Conservation (phyloP, 2,329 filamentous ascomycete genomes). For the Phaeophleospora eucalypticola region DNA sequence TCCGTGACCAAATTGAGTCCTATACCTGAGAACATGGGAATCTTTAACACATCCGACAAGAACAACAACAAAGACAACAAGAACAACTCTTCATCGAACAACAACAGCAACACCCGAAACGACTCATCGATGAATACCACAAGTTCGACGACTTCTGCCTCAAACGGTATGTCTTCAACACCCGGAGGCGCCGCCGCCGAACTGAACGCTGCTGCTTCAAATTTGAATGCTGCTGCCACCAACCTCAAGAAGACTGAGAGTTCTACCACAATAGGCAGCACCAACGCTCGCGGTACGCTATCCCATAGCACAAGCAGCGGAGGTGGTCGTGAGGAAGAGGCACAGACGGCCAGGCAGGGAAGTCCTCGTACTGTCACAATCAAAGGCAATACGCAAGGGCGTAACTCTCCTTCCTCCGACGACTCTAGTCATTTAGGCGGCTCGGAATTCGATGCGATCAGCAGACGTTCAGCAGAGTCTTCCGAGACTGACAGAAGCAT, state of each 20-base stretch:
- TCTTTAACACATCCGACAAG: constrained; percentile 9
- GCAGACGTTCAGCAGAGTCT: constrained; percentile 4
- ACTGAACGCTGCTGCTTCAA: constrained; percentile 8
- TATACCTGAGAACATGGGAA: constrained; percentile 9
- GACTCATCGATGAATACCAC: not conserved
- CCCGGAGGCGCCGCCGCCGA: constrained; percentile 1
- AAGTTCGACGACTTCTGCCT: not conserved
- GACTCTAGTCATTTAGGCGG: constrained; percentile 5
- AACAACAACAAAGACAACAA: not conserved
- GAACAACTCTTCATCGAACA: not conserved
- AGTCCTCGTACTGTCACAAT: constrained; percentile 5
- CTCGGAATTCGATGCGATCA: constrained; percentile 6
- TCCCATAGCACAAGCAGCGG: constrained; percentile 3
- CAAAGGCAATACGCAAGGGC: constrained; percentile 1
- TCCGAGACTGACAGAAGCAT: constrained; percentile 8
- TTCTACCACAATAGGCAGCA: not conserved
- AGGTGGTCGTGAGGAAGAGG: constrained; percentile 1
- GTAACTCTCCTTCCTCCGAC: constrained; percentile 2
- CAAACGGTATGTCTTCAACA: not conserved
- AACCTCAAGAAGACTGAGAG: constrained; percentile 7
- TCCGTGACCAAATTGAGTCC: constrained; percentile 6
- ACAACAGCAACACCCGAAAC: not conserved
- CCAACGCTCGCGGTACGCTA: constrained; percentile 1
- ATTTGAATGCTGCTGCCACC: constrained; percentile 5
- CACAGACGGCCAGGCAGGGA: not conserved